phyloP scores from a whole-genome alignment of 257 asterid species.

The Perilla frutescens region DNA sequence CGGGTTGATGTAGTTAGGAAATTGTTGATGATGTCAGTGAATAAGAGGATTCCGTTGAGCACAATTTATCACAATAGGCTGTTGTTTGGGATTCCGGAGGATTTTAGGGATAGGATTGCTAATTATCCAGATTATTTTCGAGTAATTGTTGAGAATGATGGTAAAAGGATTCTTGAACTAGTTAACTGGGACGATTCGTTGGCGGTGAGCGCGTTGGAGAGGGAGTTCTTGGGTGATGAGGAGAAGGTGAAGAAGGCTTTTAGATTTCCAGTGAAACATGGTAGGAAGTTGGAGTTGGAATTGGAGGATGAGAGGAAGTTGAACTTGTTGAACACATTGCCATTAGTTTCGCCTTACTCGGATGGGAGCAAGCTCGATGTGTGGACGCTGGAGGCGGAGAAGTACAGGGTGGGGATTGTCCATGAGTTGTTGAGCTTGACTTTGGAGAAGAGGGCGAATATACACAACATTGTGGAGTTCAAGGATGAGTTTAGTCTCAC shows the following conservation, averaged over 20 bases:
- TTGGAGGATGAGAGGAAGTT: constrained; percentile 72
- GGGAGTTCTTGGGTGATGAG: constrained; percentile 73
- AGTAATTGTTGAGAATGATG: constrained; percentile 64
- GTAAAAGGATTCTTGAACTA: constrained; percentile 73
- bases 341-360: constrained; percentile 91
- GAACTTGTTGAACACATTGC: constrained; percentile 83
- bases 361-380: constrained; percentile 77
- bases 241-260: constrained; percentile 80
- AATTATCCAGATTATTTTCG: constrained; percentile 69
- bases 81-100: constrained; percentile 80
- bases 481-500: constrained; percentile 90
- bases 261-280: constrained; percentile 75
- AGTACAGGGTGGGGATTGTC: constrained; percentile 82
- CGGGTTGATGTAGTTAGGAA: constrained; percentile 73
- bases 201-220: constrained; percentile 80
- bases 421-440: constrained; percentile 96
- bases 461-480: constrained; percentile 94
- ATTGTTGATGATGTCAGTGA: constrained; percentile 77
- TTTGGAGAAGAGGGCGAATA: constrained; percentile 92
- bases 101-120: constrained; percentile 75
- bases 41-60: constrained; percentile 71
- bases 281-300: constrained; percentile 71
- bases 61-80: constrained; percentile 78
- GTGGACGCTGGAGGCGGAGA: constrained; percentile 95
- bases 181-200: constrained; percentile 77